phyloP scores from a whole-genome alignment of 192 early-diverging fungal species.

The Obelidium mucronatum region DNA sequence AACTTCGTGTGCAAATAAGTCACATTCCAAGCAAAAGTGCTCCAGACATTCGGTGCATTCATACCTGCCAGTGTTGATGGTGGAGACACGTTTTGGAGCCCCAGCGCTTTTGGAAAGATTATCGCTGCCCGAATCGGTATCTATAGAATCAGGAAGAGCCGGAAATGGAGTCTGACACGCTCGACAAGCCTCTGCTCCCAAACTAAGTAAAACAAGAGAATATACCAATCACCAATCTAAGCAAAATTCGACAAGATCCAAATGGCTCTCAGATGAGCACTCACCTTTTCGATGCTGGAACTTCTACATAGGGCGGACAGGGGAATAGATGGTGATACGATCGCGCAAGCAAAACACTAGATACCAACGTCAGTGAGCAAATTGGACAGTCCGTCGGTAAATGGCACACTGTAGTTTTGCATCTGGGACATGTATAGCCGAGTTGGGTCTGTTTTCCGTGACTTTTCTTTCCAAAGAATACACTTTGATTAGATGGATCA shows the following conservation, averaged over 20 bases:
- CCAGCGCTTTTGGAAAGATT: too few relatives aligned
- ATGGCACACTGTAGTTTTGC: conserved; percentile 81
- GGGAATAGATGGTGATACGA: conserved; percentile 97
- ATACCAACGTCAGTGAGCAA: conserved; percentile 87
- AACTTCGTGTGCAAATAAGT: conserved; percentile 91
- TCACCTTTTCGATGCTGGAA: conserved; percentile 49
- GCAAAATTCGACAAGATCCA: too few relatives aligned
- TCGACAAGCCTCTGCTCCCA: too few relatives aligned
- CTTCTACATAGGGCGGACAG: conserved; percentile 81
- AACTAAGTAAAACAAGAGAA: too few relatives aligned
- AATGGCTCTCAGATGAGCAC: background rate
- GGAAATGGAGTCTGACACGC: conserved; percentile 36
- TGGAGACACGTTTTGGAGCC: background rate
- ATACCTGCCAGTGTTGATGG: conserved; percentile 58
- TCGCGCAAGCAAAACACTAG: conserved; percentile 87
- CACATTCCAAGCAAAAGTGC: conserved; percentile 90
- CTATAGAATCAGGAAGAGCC: background rate
- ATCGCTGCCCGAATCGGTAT: too few relatives aligned
- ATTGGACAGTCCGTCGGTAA: conserved; percentile 93
- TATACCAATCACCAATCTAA: too few relatives aligned
- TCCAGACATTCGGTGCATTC: conserved; percentile 80
- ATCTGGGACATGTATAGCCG: conserved; percentile 89
- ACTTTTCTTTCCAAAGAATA: conserved; percentile 23
- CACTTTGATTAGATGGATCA: background rate
- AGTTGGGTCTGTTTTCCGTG: conserved; percentile 74